Conservation (phyloP, 345 rosid species). For the Populus alba region DNA sequence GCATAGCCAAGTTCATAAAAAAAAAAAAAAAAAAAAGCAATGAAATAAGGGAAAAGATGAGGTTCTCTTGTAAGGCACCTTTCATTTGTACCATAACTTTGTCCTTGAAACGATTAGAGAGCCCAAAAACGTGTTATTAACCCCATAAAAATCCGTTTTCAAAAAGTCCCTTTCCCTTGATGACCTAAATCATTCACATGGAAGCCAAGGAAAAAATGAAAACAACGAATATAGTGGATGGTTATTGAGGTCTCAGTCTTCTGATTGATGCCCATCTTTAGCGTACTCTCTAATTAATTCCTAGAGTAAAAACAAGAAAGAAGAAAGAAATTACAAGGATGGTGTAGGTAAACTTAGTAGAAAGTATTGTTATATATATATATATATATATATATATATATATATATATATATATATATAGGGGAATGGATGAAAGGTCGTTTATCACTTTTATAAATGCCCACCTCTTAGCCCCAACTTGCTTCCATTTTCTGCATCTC, state of each 20-base stretch:
- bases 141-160: constrained; percentile 19
- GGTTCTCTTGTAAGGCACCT: neutral
- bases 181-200: constrained; percentile 15
- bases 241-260: constrained; percentile 35
- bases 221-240: constrained; percentile 7
- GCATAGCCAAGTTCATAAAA: neutral
- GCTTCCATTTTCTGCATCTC: constrained; percentile 47
- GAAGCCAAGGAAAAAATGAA: neutral
- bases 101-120: neutral
- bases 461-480: constrained; percentile 17
- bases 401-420: neutral
- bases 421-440: constrained; percentile 3
- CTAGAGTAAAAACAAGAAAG: neutral
- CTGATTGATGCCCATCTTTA: constrained; percentile 35
- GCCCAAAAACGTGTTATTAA: constrained; percentile 16
- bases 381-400: neutral
- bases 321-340: neutral
- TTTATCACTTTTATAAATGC: constrained; percentile 40
- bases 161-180: constrained; percentile 20
- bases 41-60: neutral
- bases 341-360: neutral
- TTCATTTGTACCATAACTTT: neutral
- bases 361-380: neutral
- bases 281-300: constrained; percentile 21
- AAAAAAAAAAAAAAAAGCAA: neutral